Conservation (phyloP, 2,329 filamentous ascomycete genomes). For the Fusarium sarcochroum region DNA sequence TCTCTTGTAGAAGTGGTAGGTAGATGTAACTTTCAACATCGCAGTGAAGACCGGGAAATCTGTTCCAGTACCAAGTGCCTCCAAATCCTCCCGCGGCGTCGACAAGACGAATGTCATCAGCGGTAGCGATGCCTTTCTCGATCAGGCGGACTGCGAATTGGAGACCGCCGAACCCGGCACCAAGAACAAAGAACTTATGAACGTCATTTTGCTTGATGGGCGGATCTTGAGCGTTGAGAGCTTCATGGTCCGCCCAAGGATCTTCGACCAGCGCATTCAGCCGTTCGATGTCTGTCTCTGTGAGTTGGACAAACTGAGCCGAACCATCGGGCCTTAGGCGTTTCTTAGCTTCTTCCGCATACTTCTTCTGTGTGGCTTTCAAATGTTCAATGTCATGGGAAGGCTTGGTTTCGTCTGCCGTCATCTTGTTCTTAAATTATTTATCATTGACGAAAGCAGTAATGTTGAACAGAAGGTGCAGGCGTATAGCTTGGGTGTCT, state of each 20-base stretch:
- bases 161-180: not conserved
- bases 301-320: conserved; percentile 8
- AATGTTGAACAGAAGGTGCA: not conserved
- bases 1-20: conserved; percentile 11
- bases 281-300: not conserved
- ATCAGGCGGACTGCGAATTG: not conserved
- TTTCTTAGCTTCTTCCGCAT: conserved; percentile 1
- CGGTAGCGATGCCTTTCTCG: not conserved
- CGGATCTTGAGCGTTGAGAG: not conserved
- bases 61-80: conserved; percentile 27
- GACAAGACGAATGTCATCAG: conserved; percentile 2
- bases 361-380: not conserved
- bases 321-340: conserved; percentile 5
- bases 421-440: not conserved
- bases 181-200: not conserved
- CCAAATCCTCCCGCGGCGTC: conserved; percentile 11
- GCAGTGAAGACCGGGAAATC: conserved; percentile 19
- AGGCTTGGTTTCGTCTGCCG: not conserved
- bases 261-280: not conserved
- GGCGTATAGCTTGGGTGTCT: not conserved
- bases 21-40: conserved; percentile 23
- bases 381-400: not conserved
- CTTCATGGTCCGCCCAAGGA: not conserved
- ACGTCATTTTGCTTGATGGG: not conserved
- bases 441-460: not conserved